These are phyloP conservation scores for Paramyrothecium sp. DNA, from an alignment of 2,329 filamentous ascomycete species.

Conservation along the genomic window DNA sequence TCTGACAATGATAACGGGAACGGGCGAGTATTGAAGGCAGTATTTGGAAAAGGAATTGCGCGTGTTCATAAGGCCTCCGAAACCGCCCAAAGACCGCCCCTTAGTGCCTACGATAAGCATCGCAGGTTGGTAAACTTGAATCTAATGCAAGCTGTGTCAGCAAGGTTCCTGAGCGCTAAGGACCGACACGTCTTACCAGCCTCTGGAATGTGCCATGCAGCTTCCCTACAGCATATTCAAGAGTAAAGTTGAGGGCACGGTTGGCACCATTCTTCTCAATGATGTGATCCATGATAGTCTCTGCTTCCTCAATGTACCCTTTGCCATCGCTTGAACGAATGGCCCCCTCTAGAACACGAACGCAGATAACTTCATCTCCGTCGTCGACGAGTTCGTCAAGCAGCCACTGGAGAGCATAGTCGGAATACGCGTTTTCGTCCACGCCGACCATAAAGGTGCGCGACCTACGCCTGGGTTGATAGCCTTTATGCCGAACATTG, in stretches of 20 bases:
- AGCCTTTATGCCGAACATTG: conserved; percentile 83
- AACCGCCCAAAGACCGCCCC: conserved; percentile 78
- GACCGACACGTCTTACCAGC: conserved; percentile 57
- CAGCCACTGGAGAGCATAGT: conserved; percentile 89
- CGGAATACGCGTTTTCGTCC: conserved; percentile 88
- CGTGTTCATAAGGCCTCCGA: conserved; percentile 78
- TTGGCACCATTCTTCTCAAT: conserved; percentile 76
- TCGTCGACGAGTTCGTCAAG: conserved; percentile 91
- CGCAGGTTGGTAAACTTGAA: conserved; percentile 86
- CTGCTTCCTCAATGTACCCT: conserved; percentile 74
- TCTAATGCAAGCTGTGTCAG: conserved; percentile 47
- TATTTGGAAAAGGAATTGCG: conserved; percentile 89
- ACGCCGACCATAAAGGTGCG: conserved; percentile 89
- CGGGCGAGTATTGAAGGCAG: conserved; percentile 88
- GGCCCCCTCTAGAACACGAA: conserved; percentile 84
- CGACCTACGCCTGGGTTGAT: conserved; percentile 75
- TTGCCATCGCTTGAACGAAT: conserved; percentile 63
- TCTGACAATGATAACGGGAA: conserved; percentile 89
- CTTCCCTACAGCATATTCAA: conserved; percentile 88
- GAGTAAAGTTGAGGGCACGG: conserved; percentile 78
- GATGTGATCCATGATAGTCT: conserved; percentile 71
- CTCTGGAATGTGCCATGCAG: conserved; percentile 88
- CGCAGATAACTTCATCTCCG: conserved; percentile 88
- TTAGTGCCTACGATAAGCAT: conserved; percentile 89
- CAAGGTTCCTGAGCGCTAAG: conserved; percentile 2